phyloP scores from a whole-genome alignment of 768 basidiomycete genomes.

The Lactifluus echinatus region DNA sequence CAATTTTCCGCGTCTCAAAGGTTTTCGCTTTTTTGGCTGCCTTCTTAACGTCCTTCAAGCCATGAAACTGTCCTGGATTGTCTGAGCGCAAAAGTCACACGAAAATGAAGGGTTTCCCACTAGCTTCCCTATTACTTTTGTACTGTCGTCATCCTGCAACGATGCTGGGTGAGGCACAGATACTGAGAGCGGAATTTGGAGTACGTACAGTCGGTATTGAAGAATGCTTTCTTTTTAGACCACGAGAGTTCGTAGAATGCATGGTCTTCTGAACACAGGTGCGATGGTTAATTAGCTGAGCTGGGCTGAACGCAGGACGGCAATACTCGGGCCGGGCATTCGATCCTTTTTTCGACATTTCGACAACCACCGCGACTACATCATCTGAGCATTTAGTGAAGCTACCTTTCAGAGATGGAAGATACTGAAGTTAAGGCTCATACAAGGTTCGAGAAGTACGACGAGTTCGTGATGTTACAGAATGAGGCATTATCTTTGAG shows the following conservation, averaged over 20 bases:
- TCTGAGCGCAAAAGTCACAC: not conserved
- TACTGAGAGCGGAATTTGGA: not conserved
- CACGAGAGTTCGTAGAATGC: conserved; percentile 1
- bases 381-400: not conserved
- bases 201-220: not conserved
- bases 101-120: not conserved
- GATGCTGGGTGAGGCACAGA: not conserved
- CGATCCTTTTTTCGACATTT: not conserved
- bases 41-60: conserved; percentile 61
- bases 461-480: conserved; percentile 49
- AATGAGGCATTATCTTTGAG: conserved; percentile 40
- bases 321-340: too few species aligned
- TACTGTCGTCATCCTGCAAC: conserved; percentile 4
- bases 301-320: too few species aligned
- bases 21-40: conserved; percentile 73
- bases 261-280: not conserved
- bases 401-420: conserved; percentile 22
- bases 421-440: conserved; percentile 36
- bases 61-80: conserved; percentile 51
- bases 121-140: conserved; percentile 7
- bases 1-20: conserved; percentile 74
- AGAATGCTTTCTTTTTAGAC: conserved; percentile 10
- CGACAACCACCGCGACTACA: not conserved
- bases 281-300: too few species aligned
- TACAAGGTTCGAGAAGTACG: conserved; percentile 49